phyloP scores from a whole-genome alignment of 2,329 filamentous ascomycete species.

The Alternaria sp. region DNA sequence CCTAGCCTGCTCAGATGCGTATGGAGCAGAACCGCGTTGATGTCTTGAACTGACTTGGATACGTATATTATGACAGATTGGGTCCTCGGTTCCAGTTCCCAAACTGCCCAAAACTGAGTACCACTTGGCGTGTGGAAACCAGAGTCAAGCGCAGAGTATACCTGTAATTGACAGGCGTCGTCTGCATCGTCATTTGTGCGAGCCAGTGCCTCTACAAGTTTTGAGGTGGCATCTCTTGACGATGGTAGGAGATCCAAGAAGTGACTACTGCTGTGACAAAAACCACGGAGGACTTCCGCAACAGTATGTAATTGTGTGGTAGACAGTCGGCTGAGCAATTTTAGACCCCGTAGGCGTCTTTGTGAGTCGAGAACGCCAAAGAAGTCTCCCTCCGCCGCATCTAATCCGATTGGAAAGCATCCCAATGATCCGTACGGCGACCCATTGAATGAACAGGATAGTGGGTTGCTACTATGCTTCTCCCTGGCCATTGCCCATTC shows the following conservation, averaged over 20 bases:
- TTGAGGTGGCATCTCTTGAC: slow-evolving; percentile 35
- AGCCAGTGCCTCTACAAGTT: slow-evolving; percentile 35
- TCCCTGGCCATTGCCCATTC: slow-evolving; percentile 43
- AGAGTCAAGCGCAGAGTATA: slow-evolving; percentile 50
- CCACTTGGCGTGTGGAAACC: slow-evolving; percentile 48
- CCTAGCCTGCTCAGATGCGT: slow-evolving; percentile 47
- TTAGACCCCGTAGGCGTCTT: slow-evolving; percentile 40
- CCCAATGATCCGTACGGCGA: slow-evolving; percentile 39
- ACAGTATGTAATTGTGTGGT: slow-evolving; percentile 36
- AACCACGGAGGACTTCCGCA: slow-evolving; percentile 27
- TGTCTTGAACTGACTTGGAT: slow-evolving; percentile 48
- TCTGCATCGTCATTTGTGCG: slow-evolving; percentile 39
- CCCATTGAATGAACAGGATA: slow-evolving; percentile 47
- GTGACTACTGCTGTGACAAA: slow-evolving; percentile 24
- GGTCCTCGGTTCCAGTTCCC: slow-evolving; percentile 44
- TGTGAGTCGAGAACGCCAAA: slow-evolving; percentile 46
- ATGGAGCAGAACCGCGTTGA: slow-evolving; percentile 42
- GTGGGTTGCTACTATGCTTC: slow-evolving; percentile 38
- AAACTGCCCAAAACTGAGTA: slow-evolving; percentile 49
- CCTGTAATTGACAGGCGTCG: slow-evolving; percentile 42
- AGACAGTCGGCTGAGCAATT: slow-evolving; percentile 40
- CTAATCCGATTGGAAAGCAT: slow-evolving; percentile 50
- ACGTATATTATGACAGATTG: slow-evolving; percentile 45
- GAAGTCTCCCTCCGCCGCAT: slow-evolving; percentile 45
- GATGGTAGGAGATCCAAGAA: slow-evolving; percentile 33